These are phyloP conservation scores for Neurospora pannonica DNA, from an alignment of 495 filamentous ascomycete genomes.

Conservation along the genomic window DNA sequence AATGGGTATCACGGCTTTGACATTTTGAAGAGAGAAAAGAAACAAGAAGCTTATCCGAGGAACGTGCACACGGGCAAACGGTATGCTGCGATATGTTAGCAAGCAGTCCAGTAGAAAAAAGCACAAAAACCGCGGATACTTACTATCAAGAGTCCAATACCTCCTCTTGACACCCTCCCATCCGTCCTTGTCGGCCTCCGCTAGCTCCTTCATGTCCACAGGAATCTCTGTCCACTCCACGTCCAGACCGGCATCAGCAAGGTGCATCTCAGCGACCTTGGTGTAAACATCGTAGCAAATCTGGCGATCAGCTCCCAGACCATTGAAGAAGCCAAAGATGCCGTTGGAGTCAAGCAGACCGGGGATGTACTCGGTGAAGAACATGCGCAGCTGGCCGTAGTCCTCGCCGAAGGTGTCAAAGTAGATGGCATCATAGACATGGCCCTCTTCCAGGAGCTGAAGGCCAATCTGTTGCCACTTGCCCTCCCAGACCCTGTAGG, in stretches of 20 bases:
- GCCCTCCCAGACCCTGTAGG: conserved; percentile 43
- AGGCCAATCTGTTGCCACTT: conserved; percentile 80
- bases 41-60: conserved; percentile 37
- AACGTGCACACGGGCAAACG: conserved; percentile 47
- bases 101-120: conserved; percentile 1
- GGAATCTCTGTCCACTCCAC: conserved; percentile 72
- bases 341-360: conserved; percentile 64
- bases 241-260: conserved; percentile 85
- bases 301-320: conserved; percentile 82
- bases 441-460: conserved; percentile 54
- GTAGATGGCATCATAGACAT: conserved; percentile 84
- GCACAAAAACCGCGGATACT: conserved; percentile 12
- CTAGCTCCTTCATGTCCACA: conserved; percentile 50
- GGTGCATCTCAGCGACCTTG: conserved; percentile 85
- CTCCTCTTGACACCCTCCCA: conserved; percentile 81
- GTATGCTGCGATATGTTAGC: conserved; percentile 28
- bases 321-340: conserved; percentile 89
- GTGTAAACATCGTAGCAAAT: conserved; percentile 95
- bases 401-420: conserved; percentile 97
- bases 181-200: conserved; percentile 45
- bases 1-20: background rate
- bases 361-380: conserved; percentile 83
- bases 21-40: background rate
- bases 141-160: conserved; percentile 77
- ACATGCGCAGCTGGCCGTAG: conserved; percentile 72